Evolutionary conservation across 202 grass and related monocot species (phyloP).

Genomic region (Digitaria exilis): DNA sequence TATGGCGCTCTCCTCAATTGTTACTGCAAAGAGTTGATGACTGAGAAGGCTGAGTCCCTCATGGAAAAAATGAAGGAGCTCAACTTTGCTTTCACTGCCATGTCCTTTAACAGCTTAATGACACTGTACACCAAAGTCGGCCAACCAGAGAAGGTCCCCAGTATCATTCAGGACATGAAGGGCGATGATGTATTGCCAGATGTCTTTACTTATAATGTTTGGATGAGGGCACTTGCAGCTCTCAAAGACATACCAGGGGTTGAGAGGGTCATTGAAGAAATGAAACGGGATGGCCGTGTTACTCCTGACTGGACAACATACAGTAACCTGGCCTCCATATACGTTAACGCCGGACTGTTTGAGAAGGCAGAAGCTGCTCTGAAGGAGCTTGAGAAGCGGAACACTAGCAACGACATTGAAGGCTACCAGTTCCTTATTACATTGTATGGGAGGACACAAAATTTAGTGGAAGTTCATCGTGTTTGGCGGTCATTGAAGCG

Average conservation of each 20-base stretch:
- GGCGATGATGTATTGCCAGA: slow-evolving; percentile 73
- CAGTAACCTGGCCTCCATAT: slow-evolving; percentile 96
- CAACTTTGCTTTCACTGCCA: slow-evolving; percentile 78
- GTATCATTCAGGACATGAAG: slow-evolving; percentile 92
- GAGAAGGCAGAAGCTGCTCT: slow-evolving; percentile 85
- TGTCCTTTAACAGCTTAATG: slow-evolving; percentile 98
- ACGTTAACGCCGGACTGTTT: slow-evolving; percentile 65
- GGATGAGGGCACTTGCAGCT: slow-evolving; percentile 87
- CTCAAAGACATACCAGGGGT: slow-evolving; percentile 74
- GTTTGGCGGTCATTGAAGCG: slow-evolving; percentile 84
- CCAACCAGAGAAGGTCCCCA: slow-evolving; percentile 68
- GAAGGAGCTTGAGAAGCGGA: slow-evolving; percentile 88
- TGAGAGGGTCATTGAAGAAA: slow-evolving; percentile 91
- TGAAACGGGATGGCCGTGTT: slow-evolving; percentile 92
- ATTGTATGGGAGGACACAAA: slow-evolving; percentile 73
- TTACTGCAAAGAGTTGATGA: slow-evolving; percentile 83
- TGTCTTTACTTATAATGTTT: slow-evolving; percentile 90
- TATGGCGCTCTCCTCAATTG: slow-evolving; percentile 91
- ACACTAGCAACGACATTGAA: slow-evolving; percentile 64
- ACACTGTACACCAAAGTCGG: slow-evolving; percentile 75
- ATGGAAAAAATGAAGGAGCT: slow-evolving; percentile 93
- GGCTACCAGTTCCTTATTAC: slow-evolving; percentile 98
- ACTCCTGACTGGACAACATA: slow-evolving; percentile 96
- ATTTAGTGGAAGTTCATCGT: slow-evolving; percentile 78
- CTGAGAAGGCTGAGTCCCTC: slow-evolving; percentile 70